Percentiles rank a stretch among this genome's conserved stretches.
Conservation (phyloP, 495 filamentous ascomycete genomes). For the Aspergillus panamensis region DNA sequence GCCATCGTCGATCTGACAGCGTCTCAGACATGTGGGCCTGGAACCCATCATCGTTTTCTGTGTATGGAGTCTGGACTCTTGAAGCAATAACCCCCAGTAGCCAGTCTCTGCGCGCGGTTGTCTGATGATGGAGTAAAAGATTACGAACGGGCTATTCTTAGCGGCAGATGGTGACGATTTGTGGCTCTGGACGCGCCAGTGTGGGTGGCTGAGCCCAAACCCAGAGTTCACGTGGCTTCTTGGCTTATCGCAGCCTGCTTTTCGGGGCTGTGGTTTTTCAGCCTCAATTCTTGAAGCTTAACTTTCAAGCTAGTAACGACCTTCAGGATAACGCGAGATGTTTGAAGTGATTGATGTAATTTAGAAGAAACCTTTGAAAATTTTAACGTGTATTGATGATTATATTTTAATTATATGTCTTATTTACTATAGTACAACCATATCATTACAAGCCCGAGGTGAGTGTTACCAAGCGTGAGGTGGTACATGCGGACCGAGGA, state of each 20-base stretch:
- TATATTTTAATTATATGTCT: too few relatives aligned
- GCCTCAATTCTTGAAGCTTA: too few relatives aligned
- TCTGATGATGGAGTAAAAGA: background rate
- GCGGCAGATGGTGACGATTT: constrained; percentile 9
- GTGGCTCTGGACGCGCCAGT: constrained; percentile 11
- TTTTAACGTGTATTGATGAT: too few relatives aligned
- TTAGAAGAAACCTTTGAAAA: too few relatives aligned
- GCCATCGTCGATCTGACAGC: constrained; percentile 6
- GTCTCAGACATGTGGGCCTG: background rate
- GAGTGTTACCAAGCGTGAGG: too few relatives aligned
- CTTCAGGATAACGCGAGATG: too few relatives aligned
- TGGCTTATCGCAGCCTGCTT: background rate
- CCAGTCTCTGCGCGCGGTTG: background rate
- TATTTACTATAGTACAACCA: too few relatives aligned
- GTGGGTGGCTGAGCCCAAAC: constrained; percentile 17
- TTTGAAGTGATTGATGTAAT: too few relatives aligned
- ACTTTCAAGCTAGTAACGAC: too few relatives aligned
- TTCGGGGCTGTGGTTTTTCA: too few relatives aligned
- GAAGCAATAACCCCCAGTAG: background rate
- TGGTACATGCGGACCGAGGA: constrained; percentile 12
- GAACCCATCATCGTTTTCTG: background rate
- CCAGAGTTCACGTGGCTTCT: constrained; percentile 2
- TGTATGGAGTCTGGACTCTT: background rate
- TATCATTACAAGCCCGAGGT: too few relatives aligned
- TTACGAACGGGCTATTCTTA: constrained; percentile 13